Percentiles rank a stretch among this genome's conserved stretches.
These are phyloP conservation scores for Paramecium octaurelia DNA, from an alignment of 73 alveolate species.

Conservation along the genomic window DNA sequence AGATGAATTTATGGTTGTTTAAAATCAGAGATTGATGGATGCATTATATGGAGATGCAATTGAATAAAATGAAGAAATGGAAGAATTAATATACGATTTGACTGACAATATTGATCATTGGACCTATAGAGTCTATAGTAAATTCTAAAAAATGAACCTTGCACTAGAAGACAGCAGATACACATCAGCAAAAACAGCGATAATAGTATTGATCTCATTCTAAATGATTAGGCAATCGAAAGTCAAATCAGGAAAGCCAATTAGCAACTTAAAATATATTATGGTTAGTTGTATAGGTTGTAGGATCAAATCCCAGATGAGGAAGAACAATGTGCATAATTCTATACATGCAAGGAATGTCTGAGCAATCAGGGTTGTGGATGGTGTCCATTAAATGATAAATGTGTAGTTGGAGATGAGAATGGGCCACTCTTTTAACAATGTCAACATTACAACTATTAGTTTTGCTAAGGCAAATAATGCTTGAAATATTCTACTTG, in stretches of 20 bases:
- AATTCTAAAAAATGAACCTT: not conserved
- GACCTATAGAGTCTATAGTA: not conserved
- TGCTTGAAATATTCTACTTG: not conserved
- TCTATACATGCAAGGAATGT: not conserved
- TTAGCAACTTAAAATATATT: not conserved
- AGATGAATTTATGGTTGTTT: not conserved
- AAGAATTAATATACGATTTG: not conserved
- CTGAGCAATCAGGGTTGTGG: not conserved
- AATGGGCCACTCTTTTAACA: not conserved
- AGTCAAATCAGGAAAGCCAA: not conserved
- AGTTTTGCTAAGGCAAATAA: not conserved
- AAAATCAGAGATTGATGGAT: not conserved
- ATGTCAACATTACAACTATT: not conserved
- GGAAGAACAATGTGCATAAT: not conserved
- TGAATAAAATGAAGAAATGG: not conserved
- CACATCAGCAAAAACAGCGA: not conserved
- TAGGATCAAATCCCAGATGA: not conserved
- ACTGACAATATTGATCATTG: not conserved
- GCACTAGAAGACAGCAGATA: not conserved
- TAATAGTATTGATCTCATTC: not conserved
- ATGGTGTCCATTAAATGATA: constrained; percentile 27
- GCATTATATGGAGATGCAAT: constrained; percentile 15
- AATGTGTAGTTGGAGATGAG: constrained; percentile 37
- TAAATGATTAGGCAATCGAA: not conserved
- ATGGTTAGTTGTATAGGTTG: not conserved